Evolutionary conservation across 805 yeast genomes (phyloP), one percentile per base, ranked within the genome.

Genomic region (Yarrowia bubula): DNA sequence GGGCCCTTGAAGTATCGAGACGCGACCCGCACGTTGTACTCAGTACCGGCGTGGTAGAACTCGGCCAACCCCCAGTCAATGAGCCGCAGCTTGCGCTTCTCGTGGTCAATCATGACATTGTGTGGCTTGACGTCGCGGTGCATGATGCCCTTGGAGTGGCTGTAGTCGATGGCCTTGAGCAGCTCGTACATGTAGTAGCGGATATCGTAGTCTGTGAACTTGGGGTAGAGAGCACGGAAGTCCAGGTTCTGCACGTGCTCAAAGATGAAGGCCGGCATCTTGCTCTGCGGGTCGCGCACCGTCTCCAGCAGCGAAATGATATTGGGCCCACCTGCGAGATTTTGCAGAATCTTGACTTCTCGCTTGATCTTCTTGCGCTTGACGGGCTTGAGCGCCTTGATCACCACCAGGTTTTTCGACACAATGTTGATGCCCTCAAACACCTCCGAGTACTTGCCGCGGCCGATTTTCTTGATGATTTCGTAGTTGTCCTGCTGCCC

Each of bases 21-120:
- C 1, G 98, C 97, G 15, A 92, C 98, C 69, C 98, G 82, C 18
- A 92, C 97, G 72, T 92, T 92, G 72, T 90, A 92, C 71, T 90
- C 96, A 74, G 85, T 88, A 13, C 91, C 91, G 28, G 90, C 86
- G 74, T 92, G 97, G 73, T 92, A 92, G 74, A 90, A 92, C 75
- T 92, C 98, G 8, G 98, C 97, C 62, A 92, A 78, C 8, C 98
- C 98, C 97, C 97, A 92, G 76, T 92, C 98, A 64, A 92, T 92
- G 69, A 92, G 82, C 68, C 96, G 83, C 70, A 92, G 78, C 72
- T 85, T 75, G 78, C 85, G 69, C 68, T 81, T 82, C 67, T 81
- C 78, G 65, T 90, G 97, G 75, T 92, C 97, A 70, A 92, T 92
- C 97, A 92, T 92, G 68, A 92, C 89, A 75, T 92, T 92, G 72